Conservation (phyloP, 1,284 basidiomycete genomes). For the Veloboletus limbatus region DNA sequence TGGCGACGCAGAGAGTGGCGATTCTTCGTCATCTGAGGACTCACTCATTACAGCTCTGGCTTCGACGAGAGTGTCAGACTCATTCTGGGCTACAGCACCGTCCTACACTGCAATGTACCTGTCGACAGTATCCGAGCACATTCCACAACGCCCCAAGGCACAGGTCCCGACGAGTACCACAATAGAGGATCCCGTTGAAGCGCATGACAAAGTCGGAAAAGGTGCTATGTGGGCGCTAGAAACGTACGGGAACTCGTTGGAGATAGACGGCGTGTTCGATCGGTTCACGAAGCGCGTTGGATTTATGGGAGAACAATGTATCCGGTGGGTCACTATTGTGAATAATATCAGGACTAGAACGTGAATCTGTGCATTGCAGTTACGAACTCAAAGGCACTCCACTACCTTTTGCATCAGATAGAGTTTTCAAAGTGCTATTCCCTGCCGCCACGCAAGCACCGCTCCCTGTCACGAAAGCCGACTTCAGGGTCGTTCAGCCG, state of each 20-base stretch:
- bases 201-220: constrained; percentile 41
- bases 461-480: constrained; percentile 54
- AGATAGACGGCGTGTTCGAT: constrained; percentile 76
- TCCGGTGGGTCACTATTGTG: constrained; percentile 52
- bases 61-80: constrained; percentile 52
- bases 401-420: constrained; percentile 70
- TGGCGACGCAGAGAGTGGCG: constrained; percentile 32
- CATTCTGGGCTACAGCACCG: constrained; percentile 61
- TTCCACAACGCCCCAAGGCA: constrained; percentile 53
- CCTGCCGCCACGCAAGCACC: constrained; percentile 46
- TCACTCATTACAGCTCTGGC: constrained; percentile 60
- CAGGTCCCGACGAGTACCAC: constrained; percentile 42
- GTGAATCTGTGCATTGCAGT: constrained; percentile 38
- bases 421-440: constrained; percentile 67
- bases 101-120: constrained; percentile 68
- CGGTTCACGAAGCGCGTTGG: constrained; percentile 70
- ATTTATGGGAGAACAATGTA: constrained; percentile 70
- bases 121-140: constrained; percentile 67
- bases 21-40: constrained; percentile 38
- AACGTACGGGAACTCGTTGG: constrained; percentile 72
- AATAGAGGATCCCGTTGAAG: constrained; percentile 39
- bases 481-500: constrained; percentile 50
- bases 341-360: constrained; percentile 1
- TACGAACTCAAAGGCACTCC: constrained; percentile 76
- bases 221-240: constrained; percentile 61